These are phyloP conservation scores for Macrophomina phaseolina DNA, from an alignment of 2,329 filamentous ascomycete species.

Conservation along the genomic window DNA sequence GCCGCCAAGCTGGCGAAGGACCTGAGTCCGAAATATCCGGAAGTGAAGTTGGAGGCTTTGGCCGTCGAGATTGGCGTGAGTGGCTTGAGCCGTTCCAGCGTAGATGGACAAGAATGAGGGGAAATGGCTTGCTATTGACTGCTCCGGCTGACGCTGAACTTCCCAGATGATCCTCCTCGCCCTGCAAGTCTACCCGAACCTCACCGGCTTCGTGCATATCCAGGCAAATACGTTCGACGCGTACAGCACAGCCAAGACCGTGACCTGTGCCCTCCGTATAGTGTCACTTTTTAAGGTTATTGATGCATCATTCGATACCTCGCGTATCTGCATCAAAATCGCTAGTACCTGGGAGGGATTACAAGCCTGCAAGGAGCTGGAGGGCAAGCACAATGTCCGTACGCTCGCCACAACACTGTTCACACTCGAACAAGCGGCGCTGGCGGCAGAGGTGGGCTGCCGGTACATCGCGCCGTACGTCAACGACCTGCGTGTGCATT, in stretches of 20 bases:
- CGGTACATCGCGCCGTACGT: slow-evolving; percentile 69
- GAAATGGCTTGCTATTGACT: background rate
- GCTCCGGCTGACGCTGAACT: background rate
- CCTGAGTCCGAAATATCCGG: slow-evolving; percentile 40
- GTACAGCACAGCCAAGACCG: slow-evolving; percentile 56
- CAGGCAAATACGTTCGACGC: slow-evolving; percentile 65
- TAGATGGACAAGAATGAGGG: background rate
- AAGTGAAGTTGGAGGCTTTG: slow-evolving; percentile 53
- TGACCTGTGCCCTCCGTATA: slow-evolving; percentile 50
- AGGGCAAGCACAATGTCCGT: slow-evolving; percentile 58
- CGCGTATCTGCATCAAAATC: slow-evolving; percentile 67
- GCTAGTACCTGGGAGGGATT: slow-evolving; percentile 69
- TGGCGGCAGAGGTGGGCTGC: slow-evolving; percentile 64
- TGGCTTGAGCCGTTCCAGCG: background rate
- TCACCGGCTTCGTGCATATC: slow-evolving; percentile 62
- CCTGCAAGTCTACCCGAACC: slow-evolving; percentile 55
- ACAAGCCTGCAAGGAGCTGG: slow-evolving; percentile 62
- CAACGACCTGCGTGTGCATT: slow-evolving; percentile 67
- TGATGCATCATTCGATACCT: slow-evolving; percentile 40
- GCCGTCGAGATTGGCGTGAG: slow-evolving; percentile 62
- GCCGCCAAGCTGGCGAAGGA: slow-evolving; percentile 44
- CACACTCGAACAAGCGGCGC: slow-evolving; percentile 63
- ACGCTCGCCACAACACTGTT: slow-evolving; percentile 70
- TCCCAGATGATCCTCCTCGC: slow-evolving; percentile 62
- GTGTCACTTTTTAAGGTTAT: slow-evolving; percentile 55